Percentiles rank a stretch among this genome's conserved stretches.
Conservation (phyloP, 2,329 filamentous ascomycete genomes). For the Rhexocercosporidium sp. region DNA sequence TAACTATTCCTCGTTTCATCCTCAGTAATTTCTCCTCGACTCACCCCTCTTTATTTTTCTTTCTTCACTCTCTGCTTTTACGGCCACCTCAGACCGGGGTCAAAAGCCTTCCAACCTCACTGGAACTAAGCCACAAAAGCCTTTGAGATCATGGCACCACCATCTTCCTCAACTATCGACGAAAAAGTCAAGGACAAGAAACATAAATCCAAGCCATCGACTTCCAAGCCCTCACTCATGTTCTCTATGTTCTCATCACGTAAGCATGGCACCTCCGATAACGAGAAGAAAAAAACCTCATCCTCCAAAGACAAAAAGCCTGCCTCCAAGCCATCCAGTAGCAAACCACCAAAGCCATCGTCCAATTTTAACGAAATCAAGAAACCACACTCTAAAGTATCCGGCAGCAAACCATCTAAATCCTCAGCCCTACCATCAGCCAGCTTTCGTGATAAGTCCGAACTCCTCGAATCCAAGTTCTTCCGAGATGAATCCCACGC, state of each 20-base stretch:
- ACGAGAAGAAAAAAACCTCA: neutral
- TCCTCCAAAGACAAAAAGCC: neutral
- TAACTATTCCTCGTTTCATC: too few species aligned
- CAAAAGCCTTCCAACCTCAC: too few species aligned
- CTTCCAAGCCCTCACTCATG: neutral
- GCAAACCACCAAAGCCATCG: neutral
- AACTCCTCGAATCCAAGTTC: neutral
- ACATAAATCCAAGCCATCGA: neutral
- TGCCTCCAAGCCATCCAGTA: neutral
- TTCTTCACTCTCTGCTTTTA: too few species aligned
- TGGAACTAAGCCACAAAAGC: too few species aligned
- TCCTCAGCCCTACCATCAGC: too few species aligned
- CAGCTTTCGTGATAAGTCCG: too few species aligned
- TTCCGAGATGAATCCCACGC: neutral
- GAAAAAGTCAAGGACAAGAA: slow-evolving; percentile 2
- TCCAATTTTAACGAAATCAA: too few species aligned
- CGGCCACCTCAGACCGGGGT: too few species aligned
- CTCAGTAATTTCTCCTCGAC: too few species aligned
- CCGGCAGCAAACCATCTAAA: too few species aligned
- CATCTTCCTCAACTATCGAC: neutral
- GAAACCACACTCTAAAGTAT: too few species aligned
- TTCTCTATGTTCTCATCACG: neutral
- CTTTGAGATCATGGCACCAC: neutral
- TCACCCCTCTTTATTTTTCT: too few species aligned
- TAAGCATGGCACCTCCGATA: neutral